Evolutionary conservation across 305 asterid genomes (phyloP), one percentile per base, ranked within the genome.

Genomic region (Fraxinus sp.): DNA sequence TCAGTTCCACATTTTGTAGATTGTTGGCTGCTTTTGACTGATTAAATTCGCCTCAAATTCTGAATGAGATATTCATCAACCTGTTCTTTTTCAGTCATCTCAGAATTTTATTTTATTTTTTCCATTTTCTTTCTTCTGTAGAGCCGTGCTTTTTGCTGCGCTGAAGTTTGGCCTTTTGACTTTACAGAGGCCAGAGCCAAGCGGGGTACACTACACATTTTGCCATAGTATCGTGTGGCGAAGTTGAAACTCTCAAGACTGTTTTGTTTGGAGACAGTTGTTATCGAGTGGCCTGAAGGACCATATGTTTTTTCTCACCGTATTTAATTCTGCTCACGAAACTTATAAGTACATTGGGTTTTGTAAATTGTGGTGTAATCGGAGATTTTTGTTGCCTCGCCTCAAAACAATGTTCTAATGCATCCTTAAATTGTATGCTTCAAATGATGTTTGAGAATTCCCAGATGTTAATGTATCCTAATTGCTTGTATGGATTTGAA

Each of bases 341-440:
- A 79, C 87, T 87, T 84, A 90, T 89, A 88, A 83, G 88, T 89
- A 87, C 90, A 83, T 83, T 86, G 86, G 83, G 39, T 79, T 83
- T 79, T 84, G 91, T 88, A 92, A 88, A 89, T 88, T 88, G 92
- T 74, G 74, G 76, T 46, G 86, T 83, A 77, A 76, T 78, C 85
- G 66, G 81, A 82, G 86, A 77, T 78, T 86, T 46, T 39, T 71
- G 22, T 5, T 52, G 64, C 9, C 64, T 49, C 6, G 22, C 64
- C 64, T 52, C 22, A n/a, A 52, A 52, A 68, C 71, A 13, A 52
- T n/a, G n/a, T 77, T 77, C 28, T 77, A 85, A 57, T 80, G 84
- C 62, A 73, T 35, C 37, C 46, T 81, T 72, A 13, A 32, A 41
- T 41, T 86, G 86, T 83, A 83, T 32, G 44, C 9, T 57, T 57